Conservation (phyloP, 164 flowering plant genomes). For the Nelumbo lutea region DNA sequence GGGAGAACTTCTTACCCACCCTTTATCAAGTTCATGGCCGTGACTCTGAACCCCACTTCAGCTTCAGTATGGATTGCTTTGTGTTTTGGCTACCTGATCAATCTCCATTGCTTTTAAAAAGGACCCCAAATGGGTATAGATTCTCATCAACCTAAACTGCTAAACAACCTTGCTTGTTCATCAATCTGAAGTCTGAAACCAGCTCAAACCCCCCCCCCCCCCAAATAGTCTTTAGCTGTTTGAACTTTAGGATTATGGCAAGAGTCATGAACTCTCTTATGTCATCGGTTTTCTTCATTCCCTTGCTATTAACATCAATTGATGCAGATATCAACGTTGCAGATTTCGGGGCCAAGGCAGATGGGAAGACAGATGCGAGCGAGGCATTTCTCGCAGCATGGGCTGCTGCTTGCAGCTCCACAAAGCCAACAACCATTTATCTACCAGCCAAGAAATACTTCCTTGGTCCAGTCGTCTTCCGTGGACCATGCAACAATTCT, state of each 20-base stretch:
- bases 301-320: neutral
- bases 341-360: slow-evolving; percentile 23
- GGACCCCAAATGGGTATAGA: too few relatives aligned
- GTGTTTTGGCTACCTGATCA: too few relatives aligned
- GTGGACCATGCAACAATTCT: slow-evolving; percentile 12
- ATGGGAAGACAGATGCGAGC: slow-evolving; percentile 26
- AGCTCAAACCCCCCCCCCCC: too few relatives aligned
- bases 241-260: neutral
- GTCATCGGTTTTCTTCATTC: neutral
- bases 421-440: slow-evolving; percentile 9
- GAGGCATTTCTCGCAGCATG: slow-evolving; percentile 24
- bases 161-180: too few relatives aligned
- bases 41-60: too few relatives aligned
- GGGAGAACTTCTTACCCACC: too few relatives aligned
- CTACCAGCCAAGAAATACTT: slow-evolving; percentile 16
- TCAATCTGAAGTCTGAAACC: too few relatives aligned
- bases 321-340: slow-evolving; percentile 12
- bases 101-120: too few relatives aligned
- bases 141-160: too few relatives aligned
- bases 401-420: slow-evolving; percentile 21
- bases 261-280: neutral
- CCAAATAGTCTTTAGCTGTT: too few relatives aligned
- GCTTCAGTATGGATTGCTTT: too few relatives aligned
- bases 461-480: neutral
- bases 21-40: too few relatives aligned